phyloP scores from a whole-genome alignment of 441 rosid genomes.

The Pelargonium myrrhifolium region DNA sequence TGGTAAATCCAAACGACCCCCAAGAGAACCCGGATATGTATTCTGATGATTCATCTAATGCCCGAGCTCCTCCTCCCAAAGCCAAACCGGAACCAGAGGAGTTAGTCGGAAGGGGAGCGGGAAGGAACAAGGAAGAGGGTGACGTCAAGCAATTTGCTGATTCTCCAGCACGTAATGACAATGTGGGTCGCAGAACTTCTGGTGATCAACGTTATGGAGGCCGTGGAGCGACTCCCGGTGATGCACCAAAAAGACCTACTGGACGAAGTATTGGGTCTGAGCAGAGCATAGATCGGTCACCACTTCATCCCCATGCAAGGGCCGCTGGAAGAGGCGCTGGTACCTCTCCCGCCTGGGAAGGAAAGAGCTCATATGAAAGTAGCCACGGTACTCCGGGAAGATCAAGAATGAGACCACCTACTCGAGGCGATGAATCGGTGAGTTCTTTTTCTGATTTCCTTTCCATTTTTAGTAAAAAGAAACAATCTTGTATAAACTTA shows the following conservation, averaged over 20 bases:
- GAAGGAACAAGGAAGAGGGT: slow-evolving; percentile 35
- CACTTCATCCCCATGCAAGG: neutral
- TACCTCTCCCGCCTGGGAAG: neutral
- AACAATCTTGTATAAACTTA: no score
- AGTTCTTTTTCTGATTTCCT: neutral
- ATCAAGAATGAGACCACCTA: neutral
- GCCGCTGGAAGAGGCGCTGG: neutral
- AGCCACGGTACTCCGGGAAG: neutral
- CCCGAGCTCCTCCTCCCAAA: slow-evolving; percentile 36
- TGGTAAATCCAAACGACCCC: slow-evolving; percentile 66
- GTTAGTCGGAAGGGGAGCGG: slow-evolving; percentile 27
- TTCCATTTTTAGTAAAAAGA: no score
- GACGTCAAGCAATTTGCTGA: slow-evolving; percentile 28
- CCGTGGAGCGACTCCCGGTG: neutral
- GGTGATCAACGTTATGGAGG: neutral
- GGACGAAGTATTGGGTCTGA: neutral
- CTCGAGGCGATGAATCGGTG: neutral
- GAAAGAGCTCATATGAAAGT: neutral
- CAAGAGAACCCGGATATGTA: slow-evolving; percentile 43
- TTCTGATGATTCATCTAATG: slow-evolving; percentile 25
- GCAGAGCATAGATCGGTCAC: neutral
- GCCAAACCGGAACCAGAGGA: slow-evolving; percentile 33
- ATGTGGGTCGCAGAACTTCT: slow-evolving; percentile 26
- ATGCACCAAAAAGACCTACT: neutral
- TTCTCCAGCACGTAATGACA: slow-evolving; percentile 38